Conservation (phyloP, 2,329 filamentous ascomycete genomes). For the Metarhizium sp. region DNA sequence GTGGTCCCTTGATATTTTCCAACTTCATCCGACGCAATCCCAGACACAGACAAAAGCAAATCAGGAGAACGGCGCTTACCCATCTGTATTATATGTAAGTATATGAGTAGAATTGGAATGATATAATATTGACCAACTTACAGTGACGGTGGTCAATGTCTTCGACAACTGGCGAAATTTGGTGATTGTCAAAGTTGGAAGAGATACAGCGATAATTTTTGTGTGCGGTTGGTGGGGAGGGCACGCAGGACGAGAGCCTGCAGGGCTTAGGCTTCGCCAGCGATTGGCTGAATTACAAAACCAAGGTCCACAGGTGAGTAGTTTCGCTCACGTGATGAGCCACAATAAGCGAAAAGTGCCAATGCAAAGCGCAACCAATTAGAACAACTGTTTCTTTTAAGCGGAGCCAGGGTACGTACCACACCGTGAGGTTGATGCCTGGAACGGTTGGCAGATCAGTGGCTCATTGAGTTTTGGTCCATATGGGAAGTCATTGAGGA, state of each 20-base stretch:
- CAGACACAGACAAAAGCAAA: slow-evolving; percentile 7
- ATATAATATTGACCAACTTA: slow-evolving; percentile 24
- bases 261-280: slow-evolving; percentile 27
- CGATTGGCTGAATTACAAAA: slow-evolving; percentile 20
- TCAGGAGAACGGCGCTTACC: slow-evolving; percentile 39
- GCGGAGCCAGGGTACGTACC: not conserved
- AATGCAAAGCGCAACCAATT: too few relatives aligned
- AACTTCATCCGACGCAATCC: not conserved
- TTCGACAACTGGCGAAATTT: slow-evolving; percentile 33
- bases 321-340: slow-evolving; percentile 3
- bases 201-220: slow-evolving; percentile 30
- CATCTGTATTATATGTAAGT: slow-evolving; percentile 43
- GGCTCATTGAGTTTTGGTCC: not conserved
- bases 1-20: not conserved
- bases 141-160: slow-evolving; percentile 38
- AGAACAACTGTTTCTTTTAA: not conserved
- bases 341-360: not conserved
- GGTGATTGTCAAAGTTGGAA: slow-evolving; percentile 29
- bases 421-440: not conserved
- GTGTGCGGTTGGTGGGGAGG: slow-evolving; percentile 31
- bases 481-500: not conserved
- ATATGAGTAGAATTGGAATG: not conserved
- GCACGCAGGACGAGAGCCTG: slow-evolving; percentile 21
- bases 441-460: too few relatives aligned
- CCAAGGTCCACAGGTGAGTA: not conserved